phyloP scores from a whole-genome alignment of 768 basidiomycete species.

The Lyophyllum atratum region DNA sequence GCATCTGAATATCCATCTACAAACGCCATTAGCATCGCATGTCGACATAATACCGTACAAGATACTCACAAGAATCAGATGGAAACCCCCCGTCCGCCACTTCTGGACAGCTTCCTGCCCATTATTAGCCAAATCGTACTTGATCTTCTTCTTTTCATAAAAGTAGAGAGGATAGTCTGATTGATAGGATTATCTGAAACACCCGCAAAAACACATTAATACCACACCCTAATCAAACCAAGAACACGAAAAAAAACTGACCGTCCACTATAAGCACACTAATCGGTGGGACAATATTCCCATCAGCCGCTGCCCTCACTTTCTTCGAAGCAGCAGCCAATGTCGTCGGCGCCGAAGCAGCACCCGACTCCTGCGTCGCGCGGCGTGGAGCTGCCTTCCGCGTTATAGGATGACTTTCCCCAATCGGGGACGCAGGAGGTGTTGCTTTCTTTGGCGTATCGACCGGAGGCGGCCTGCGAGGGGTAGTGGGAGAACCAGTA shows the following conservation, averaged over 20 bases:
- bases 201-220: not conserved
- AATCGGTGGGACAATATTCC: conserved; percentile 90
- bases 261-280: conserved; percentile 98
- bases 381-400: conserved; percentile 6
- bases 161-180: conserved; percentile 95
- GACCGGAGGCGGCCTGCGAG: not conserved
- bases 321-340: conserved; percentile 44
- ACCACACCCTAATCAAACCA: not conserved
- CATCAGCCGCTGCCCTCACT: conserved; percentile 53
- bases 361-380: conserved; percentile 1
- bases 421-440: conserved; percentile 13
- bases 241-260: conserved; percentile 36
- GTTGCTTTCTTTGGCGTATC: conserved; percentile 10
- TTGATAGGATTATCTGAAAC: conserved; percentile 94
- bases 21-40: conserved; percentile 2
- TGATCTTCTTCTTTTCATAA: conserved; percentile 97
- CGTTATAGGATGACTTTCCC: conserved; percentile 9
- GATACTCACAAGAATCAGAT: conserved; percentile 85
- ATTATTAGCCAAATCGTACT: conserved; percentile 91
- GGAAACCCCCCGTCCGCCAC: conserved; percentile 91
- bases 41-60: not conserved
- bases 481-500: not conserved
- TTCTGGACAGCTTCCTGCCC: conserved; percentile 95
- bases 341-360: conserved; percentile 22
- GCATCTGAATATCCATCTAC: conserved; percentile 99